Evolutionary conservation across 768 basidiomycete species (phyloP), one percentile per base, ranked within the genome.

Genomic region (Trametes cinnabarina): DNA sequence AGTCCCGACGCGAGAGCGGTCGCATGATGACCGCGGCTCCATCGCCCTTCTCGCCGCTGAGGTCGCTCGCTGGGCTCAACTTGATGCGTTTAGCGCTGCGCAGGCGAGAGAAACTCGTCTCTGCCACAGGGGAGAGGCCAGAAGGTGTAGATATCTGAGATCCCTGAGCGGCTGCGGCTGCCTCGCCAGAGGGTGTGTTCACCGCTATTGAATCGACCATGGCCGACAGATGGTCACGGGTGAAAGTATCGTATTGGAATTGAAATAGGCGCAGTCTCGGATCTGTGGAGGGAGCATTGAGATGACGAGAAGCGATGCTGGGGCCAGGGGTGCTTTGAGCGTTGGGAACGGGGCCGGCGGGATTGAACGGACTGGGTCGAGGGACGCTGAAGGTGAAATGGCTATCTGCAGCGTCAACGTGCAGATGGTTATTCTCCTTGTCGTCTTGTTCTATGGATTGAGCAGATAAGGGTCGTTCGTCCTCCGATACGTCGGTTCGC

Each of bases 191-290:
- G 0, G 84, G 83, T 0, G 86, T 84, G 61, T 88, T 86, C 39
- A 88, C 76, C n/a, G 92, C 94, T 59, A 98, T 95, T 2, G 93
- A 92, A 64, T 97, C 95, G 2, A 96, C 94, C 74, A 98, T 83
- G 0, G 91, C 93, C 2, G 92, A 93, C 41, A 98, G 83, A 68
- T 97, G 93, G 20, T 96, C 91, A 42, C 94, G 84, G 1, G 96
- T 99, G 68, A 91, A 95, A 0, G 96, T 98, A 71, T 99, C 96
- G 68, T 98, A 98, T 63, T 93, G 87, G 50, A 94, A 90, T 67
- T 94, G 90, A 74, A 98, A 98, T 35, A 98, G 79, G 12, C 88
- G 86, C 11, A 94, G 81, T 26, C 86, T 85, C 2, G 90, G 85
- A 67, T 92, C 90, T 25, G 86, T 88, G 25, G 68, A 63, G 20